Base-by-base conservation (phyloP, 805 yeast genomes). In the Cyberlindnera mrakii region DNA sequence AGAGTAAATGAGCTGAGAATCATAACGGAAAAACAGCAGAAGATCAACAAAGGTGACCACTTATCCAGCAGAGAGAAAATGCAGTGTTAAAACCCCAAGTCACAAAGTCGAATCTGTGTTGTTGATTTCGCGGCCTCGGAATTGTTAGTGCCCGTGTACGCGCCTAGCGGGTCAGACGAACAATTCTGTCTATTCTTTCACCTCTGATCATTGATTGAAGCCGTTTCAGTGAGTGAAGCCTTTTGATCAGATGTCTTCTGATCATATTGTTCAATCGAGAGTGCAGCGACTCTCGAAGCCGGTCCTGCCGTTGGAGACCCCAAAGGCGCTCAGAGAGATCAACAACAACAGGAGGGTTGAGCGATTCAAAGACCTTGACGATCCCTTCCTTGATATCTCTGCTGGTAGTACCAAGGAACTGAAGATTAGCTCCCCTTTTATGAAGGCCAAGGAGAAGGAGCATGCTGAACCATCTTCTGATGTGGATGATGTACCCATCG, bases 401-500 rank as follows among this genome's bases (percentile, higher is more conserved):
- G 42, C 42, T 33, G 7, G 27, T 16, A 16, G 41, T 14, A 18
- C 42, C 14, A 46, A 49, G 40, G 37, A 43, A 32, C 40, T 52
- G 35, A 45, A 40, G 36, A 52, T 50, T 11, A 51, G 41, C 30
- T 49, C 60, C 4, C 59, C 59, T 1, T 46, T 47, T 16, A 42
- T 39, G 30, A 46, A 44, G n/a, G 16, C 19, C 34, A 9, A 29
- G 41, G n/a, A 40, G n/a, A 7, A 4, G 9, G 30, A 35, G n/a
- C 14, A 19, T 7, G 17, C 6, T 6, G 31, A 31, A 17, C 30
- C 39, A 16, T 33, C 42, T 2, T 55, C 45, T 63, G 75, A 71
- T 15, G 75, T 71, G 25, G 37, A 23, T 35, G 78, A 74, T 44
- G 68, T 77, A 1, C 69, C 81, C 3, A 58, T 67, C 2, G 81